These are phyloP conservation scores for Geotrichum restrictum DNA, from an alignment of 1,139 yeast species.

Conservation along the genomic window DNA sequence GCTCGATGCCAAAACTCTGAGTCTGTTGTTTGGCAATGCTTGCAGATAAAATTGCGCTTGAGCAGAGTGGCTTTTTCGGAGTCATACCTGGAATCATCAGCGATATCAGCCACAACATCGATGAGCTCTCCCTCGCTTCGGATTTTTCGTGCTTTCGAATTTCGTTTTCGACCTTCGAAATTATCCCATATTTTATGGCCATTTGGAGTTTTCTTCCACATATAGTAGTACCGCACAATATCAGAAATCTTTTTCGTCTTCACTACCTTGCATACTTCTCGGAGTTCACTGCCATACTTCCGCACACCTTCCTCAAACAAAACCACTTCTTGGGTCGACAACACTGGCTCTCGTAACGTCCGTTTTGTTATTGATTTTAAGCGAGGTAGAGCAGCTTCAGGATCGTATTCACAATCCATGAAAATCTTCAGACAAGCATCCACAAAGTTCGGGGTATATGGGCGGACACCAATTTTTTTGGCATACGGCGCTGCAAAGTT, in stretches of 20 bases:
- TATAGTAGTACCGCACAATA: constrained; percentile 78
- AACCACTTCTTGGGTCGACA: constrained; percentile 57
- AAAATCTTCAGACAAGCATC: constrained; percentile 64
- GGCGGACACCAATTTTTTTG: constrained; percentile 46
- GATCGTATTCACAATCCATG: constrained; percentile 52
- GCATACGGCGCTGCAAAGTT: constrained; percentile 55
- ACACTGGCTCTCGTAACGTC: constrained; percentile 68
- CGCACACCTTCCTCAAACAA: constrained; percentile 74
- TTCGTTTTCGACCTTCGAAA: constrained; percentile 65
- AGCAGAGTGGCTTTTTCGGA: constrained; percentile 43
- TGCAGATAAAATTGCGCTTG: constrained; percentile 51
- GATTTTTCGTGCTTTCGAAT: constrained; percentile 40
- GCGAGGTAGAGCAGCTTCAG: constrained; percentile 44
- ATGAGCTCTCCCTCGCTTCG: constrained; percentile 31
- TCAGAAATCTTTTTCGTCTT: constrained; percentile 66
- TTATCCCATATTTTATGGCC: constrained; percentile 84
- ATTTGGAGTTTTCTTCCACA: constrained; percentile 81
- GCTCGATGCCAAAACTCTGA: constrained; percentile 68
- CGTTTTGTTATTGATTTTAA: constrained; percentile 51
- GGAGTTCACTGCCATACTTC: constrained; percentile 73
- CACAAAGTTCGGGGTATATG: constrained; percentile 64
- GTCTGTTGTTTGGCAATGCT: constrained; percentile 54
- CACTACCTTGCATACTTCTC: constrained; percentile 66
- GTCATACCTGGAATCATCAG: constrained; percentile 70
- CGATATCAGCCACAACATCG: constrained; percentile 57